These are phyloP conservation scores for Paramecium bursaria DNA, from an alignment of 73 alveolate species.

Conservation along the genomic window DNA sequence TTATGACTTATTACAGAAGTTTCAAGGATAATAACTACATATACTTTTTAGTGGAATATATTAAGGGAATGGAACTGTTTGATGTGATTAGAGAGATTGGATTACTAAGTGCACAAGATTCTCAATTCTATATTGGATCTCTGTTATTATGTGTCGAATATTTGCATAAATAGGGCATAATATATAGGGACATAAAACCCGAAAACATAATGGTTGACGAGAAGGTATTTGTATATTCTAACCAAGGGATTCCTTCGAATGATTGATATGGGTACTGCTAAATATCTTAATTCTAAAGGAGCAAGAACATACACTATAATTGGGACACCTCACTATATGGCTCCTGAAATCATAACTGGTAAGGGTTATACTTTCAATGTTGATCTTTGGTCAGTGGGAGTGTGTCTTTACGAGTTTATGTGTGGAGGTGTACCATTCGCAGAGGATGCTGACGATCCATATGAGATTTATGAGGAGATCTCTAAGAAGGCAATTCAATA, in stretches of 20 bases:
- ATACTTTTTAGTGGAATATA: constrained; percentile 72
- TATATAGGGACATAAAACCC: constrained; percentile 85
- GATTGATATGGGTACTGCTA: constrained; percentile 82
- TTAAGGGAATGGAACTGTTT: constrained; percentile 78
- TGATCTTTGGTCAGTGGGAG: constrained; percentile 85
- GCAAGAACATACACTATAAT: constrained; percentile 74
- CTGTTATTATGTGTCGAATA: constrained; percentile 78
- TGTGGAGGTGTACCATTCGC: constrained; percentile 89
- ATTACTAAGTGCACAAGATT: constrained; percentile 62
- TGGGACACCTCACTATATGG: constrained; percentile 86
- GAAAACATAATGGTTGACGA: constrained; percentile 84
- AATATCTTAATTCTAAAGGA: constrained; percentile 52
- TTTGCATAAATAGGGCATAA: constrained; percentile 74
- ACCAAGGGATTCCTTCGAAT: constrained; percentile 70
- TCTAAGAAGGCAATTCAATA: constrained; percentile 68
- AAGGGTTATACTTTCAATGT: constrained; percentile 81
- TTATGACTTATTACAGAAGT: constrained; percentile 77
- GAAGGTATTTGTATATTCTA: constrained; percentile 7
- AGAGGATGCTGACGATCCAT: constrained; percentile 89
- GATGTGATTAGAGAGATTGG: constrained; percentile 82
- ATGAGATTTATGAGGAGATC: constrained; percentile 82
- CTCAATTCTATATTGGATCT: constrained; percentile 78
- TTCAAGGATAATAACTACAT: constrained; percentile 76
- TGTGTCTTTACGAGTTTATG: constrained; percentile 82
- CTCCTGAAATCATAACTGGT: constrained; percentile 83